Percentiles rank a stretch among this genome's conserved stretches.
Conservation (phyloP, 805 yeast genomes). For the Wickerhamiella kurtzmanii region DNA sequence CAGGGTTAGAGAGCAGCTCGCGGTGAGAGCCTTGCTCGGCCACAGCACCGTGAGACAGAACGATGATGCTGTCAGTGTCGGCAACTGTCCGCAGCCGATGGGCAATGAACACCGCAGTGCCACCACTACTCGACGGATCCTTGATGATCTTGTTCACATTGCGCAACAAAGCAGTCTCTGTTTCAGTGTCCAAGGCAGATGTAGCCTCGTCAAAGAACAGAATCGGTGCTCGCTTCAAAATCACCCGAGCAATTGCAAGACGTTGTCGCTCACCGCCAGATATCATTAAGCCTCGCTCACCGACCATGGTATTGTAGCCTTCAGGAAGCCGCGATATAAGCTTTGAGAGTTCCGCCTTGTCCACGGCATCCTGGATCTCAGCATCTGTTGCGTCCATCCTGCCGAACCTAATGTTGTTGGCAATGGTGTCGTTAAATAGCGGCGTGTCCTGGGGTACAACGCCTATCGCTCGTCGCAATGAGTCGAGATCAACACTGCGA, state of each 20-base stretch:
- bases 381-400: slow-evolving; percentile 56
- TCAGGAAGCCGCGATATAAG: slow-evolving; percentile 64
- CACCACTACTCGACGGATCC: slow-evolving; percentile 27
- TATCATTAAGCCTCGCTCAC: slow-evolving; percentile 95
- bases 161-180: slow-evolving; percentile 70
- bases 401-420: slow-evolving; percentile 83
- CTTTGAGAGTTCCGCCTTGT: slow-evolving; percentile 52
- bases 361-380: slow-evolving; percentile 52
- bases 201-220: slow-evolving; percentile 95
- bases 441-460: slow-evolving; percentile 98
- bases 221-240: slow-evolving; percentile 74
- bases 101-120: slow-evolving; percentile 83
- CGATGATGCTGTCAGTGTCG: slow-evolving; percentile 85
- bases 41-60: slow-evolving; percentile 62
- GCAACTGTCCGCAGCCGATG: slow-evolving; percentile 89
- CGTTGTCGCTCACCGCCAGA: slow-evolving; percentile 99
- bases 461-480: slow-evolving; percentile 62
- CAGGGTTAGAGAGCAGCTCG: slow-evolving; percentile 38
- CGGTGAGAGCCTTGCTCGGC: slow-evolving; percentile 80
- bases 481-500: slow-evolving; percentile 55
- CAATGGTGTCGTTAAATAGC: slow-evolving; percentile 75
- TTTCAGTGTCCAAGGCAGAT: slow-evolving; percentile 89
- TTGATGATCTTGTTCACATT: slow-evolving; percentile 60
- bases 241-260: slow-evolving; percentile 81
- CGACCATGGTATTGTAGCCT: slow-evolving; percentile 76